phyloP scores from a whole-genome alignment of 2,329 filamentous ascomycete species.

The Kalmusia sp. region DNA sequence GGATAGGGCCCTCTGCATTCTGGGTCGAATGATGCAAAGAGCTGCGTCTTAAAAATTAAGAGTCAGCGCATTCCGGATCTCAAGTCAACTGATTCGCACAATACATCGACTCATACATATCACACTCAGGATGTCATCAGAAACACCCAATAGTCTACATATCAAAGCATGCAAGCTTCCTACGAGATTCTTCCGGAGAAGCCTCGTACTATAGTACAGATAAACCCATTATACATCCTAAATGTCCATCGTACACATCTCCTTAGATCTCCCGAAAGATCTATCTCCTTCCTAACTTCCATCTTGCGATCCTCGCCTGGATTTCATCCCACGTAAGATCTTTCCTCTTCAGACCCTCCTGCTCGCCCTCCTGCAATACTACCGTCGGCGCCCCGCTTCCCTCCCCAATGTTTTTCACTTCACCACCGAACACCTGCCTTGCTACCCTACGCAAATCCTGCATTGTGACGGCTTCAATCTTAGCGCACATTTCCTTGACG shows the following conservation, averaged over 20 bases:
- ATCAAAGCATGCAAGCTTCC: background rate
- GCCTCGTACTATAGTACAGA: constrained; percentile 3
- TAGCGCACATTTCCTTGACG: constrained; percentile 88
- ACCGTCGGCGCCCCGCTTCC: constrained; percentile 93
- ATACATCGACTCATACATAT: too few relatives aligned
- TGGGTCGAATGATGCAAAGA: too few relatives aligned
- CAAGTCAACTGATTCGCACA: too few relatives aligned
- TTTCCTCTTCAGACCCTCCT: constrained; percentile 71
- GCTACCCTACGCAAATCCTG: constrained; percentile 84
- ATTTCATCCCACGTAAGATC: constrained; percentile 86
- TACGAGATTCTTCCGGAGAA: background rate
- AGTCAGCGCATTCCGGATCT: too few relatives aligned
- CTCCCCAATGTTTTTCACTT: constrained; percentile 74
- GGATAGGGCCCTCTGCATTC: too few relatives aligned
- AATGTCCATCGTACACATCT: constrained; percentile 5
- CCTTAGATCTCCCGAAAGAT: background rate
- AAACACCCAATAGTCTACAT: background rate
- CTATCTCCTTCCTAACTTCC: constrained; percentile 76
- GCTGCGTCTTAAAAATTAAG: too few relatives aligned
- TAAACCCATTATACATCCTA: constrained; percentile 1
- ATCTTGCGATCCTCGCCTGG: constrained; percentile 81
- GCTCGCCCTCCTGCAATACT: constrained; percentile 88
- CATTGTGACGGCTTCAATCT: constrained; percentile 83
- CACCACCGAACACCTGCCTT: constrained; percentile 75
- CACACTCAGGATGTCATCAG: too few relatives aligned